Evolutionary conservation across 208 protist species (phyloP).

Genomic region (Trypanosoma theileri): DNA sequence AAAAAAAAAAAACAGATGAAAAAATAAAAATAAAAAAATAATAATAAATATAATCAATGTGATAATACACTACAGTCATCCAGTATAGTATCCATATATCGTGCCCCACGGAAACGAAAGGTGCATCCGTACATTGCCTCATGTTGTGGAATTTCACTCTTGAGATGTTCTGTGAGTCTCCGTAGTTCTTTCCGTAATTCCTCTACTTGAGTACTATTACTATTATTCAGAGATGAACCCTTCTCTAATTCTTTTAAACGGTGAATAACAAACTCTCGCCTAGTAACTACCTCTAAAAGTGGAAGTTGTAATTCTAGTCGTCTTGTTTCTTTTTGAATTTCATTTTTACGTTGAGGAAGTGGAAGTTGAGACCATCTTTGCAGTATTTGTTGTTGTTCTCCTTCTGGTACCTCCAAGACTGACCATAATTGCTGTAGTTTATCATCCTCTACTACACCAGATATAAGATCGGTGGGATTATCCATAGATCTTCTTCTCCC

Average conservation of each 20-base stretch:
- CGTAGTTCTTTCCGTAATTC: constrained; percentile 37
- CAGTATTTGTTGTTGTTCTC: constrained; percentile 34
- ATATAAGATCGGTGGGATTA: neutral
- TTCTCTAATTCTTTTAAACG: constrained; percentile 32
- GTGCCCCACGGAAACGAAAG: constrained; percentile 44
- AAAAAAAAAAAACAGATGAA: constrained; percentile 10
- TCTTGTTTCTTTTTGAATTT: constrained; percentile 37
- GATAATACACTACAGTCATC: constrained; percentile 2
- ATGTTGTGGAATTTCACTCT: constrained; percentile 47
- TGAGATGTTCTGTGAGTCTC: constrained; percentile 52
- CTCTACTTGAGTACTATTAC: constrained; percentile 19
- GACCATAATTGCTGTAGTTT: constrained; percentile 56
- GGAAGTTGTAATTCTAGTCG: constrained; percentile 69
- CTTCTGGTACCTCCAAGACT: constrained; percentile 45
- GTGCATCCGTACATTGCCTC: constrained; percentile 46
- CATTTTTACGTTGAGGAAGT: constrained; percentile 11
- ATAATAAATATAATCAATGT: neutral
- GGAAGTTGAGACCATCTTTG: constrained; percentile 19
- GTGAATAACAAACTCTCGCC: constrained; percentile 65
- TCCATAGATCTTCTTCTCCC: constrained; percentile 6
- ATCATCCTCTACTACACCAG: neutral
- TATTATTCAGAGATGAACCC: neutral
- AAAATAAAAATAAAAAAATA: neutral
- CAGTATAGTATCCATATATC: constrained; percentile 48
- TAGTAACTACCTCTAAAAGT: constrained; percentile 66